These are phyloP conservation scores for Parascedosporium putredinis DNA, from an alignment of 2,329 filamentous ascomycete species.

Conservation along the genomic window DNA sequence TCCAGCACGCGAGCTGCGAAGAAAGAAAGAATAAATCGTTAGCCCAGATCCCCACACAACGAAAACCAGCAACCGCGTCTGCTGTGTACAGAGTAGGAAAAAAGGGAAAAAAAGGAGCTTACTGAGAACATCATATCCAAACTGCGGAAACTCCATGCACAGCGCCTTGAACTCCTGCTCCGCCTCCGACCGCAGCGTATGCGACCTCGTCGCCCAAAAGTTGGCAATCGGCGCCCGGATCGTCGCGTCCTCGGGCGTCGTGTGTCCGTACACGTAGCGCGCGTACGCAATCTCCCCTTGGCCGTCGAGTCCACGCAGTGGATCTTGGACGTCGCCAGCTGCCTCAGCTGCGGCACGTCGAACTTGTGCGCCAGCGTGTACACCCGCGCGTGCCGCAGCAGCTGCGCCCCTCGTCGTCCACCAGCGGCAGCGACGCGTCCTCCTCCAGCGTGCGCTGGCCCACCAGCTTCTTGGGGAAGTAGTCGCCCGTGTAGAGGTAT, in stretches of 20 bases:
- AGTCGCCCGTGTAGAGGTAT: constrained; percentile 30
- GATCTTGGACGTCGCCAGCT: constrained; percentile 77
- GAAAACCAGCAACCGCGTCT: neutral
- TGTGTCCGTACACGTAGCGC: constrained; percentile 79
- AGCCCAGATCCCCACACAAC: constrained; percentile 11
- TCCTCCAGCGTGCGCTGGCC: constrained; percentile 58
- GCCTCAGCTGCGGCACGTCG: constrained; percentile 56
- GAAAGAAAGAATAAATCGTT: constrained; percentile 14
- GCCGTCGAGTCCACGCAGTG: constrained; percentile 83
- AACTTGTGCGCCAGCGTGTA: constrained; percentile 84
- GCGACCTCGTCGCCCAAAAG: constrained; percentile 77
- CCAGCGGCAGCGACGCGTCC: constrained; percentile 51
- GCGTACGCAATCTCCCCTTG: constrained; percentile 88
- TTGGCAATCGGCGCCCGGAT: constrained; percentile 78
- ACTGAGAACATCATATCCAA: constrained; percentile 88
- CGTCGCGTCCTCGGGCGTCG: constrained; percentile 53
- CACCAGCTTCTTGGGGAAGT: constrained; percentile 62
- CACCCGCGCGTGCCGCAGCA: constrained; percentile 79
- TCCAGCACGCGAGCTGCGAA: constrained; percentile 50
- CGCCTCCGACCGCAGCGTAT: constrained; percentile 74
- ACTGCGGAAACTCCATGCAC: constrained; percentile 83
- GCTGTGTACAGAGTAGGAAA: neutral
- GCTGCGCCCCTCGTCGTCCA: constrained; percentile 74
- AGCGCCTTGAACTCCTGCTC: constrained; percentile 75
- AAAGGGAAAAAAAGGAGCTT: constrained; percentile 20